These are phyloP conservation scores for Clarkia xantiana DNA, from an alignment of 345 rosid genomes.

Conservation along the genomic window DNA sequence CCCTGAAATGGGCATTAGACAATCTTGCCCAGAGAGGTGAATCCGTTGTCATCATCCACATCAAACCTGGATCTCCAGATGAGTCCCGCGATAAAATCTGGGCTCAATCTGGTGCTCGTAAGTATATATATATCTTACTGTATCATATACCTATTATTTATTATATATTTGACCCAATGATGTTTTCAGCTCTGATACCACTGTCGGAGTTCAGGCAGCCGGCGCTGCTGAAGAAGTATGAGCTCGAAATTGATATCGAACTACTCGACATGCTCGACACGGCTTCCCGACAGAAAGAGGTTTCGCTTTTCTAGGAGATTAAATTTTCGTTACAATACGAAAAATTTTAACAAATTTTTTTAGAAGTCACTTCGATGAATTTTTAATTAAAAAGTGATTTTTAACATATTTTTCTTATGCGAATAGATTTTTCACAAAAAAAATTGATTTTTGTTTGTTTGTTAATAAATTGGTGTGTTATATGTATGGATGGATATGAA, in stretches of 20 bases:
- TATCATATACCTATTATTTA: too few species aligned
- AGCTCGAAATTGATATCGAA: conserved; percentile 37
- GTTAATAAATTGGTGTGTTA: too few species aligned
- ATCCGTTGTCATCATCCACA: conserved; percentile 52
- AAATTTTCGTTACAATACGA: too few species aligned
- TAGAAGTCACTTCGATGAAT: too few species aligned
- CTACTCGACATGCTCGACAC: conserved; percentile 84
- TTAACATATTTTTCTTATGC: too few species aligned
- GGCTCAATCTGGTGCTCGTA: conserved; percentile 71
- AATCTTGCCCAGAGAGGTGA: conserved; percentile 73
- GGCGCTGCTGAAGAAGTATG: conserved; percentile 43
- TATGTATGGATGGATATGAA: too few species aligned
- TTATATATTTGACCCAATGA: too few species aligned
- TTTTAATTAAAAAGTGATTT: too few species aligned
- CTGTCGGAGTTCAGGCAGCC: conserved; percentile 79
- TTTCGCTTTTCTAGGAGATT: too few species aligned
- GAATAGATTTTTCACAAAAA: too few species aligned
- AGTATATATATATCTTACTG: conserved; percentile 6
- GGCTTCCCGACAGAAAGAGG: conserved; percentile 76
- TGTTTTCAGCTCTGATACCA: conserved; percentile 65
- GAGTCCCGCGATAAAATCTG: conserved; percentile 41
- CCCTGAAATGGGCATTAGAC: conserved; percentile 70
- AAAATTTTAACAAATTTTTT: too few species aligned
- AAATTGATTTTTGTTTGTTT: too few species aligned
- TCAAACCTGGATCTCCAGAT: conserved; percentile 29